Evolutionary conservation across 371 early-diverging fungal genomes (phyloP).

Genomic region (Syncephalastrum racemosum): DNA sequence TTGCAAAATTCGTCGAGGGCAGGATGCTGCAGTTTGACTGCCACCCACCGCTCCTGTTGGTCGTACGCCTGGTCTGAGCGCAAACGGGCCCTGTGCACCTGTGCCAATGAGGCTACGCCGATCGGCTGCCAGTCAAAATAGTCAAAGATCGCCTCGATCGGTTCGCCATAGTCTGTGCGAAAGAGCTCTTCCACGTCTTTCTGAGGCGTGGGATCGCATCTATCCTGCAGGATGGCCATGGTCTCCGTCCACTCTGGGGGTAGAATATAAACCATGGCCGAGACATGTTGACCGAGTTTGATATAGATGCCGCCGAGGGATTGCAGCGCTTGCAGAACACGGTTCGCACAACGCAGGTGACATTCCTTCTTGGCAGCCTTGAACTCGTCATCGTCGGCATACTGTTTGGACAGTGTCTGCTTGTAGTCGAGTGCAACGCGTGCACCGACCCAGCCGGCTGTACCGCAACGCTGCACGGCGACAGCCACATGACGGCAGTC

Average conservation of each 20-base stretch:
- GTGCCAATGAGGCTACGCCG: conserved; percentile 86
- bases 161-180: conserved; percentile 62
- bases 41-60: conserved; percentile 51
- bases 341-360: conserved; percentile 56
- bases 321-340: conserved; percentile 55
- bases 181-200: conserved; percentile 69
- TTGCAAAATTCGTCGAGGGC: conserved; percentile 69
- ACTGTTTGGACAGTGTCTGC: conserved; percentile 47
- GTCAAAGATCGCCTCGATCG: conserved; percentile 63
- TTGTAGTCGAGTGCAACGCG: conserved; percentile 66
- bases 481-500: conserved; percentile 40
- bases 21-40: conserved; percentile 94
- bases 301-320: conserved; percentile 89
- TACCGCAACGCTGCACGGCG: conserved; percentile 44
- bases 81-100: conserved; percentile 77
- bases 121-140: conserved; percentile 75
- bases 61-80: conserved; percentile 15
- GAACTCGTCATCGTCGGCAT: conserved; percentile 36
- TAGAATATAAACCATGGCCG: conserved; percentile 84
- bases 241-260: conserved; percentile 88
- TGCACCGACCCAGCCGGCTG: conserved; percentile 49
- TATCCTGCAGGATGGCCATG: conserved; percentile 85
- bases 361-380: conserved; percentile 37
- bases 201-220: conserved; percentile 67
- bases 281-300: conserved; percentile 89